A percentile compares a stretch with the other conserved stretches of the same genome.
Conservation (phyloP, 75 land plant genomes). For the Selaginella moellendorffii region DNA sequence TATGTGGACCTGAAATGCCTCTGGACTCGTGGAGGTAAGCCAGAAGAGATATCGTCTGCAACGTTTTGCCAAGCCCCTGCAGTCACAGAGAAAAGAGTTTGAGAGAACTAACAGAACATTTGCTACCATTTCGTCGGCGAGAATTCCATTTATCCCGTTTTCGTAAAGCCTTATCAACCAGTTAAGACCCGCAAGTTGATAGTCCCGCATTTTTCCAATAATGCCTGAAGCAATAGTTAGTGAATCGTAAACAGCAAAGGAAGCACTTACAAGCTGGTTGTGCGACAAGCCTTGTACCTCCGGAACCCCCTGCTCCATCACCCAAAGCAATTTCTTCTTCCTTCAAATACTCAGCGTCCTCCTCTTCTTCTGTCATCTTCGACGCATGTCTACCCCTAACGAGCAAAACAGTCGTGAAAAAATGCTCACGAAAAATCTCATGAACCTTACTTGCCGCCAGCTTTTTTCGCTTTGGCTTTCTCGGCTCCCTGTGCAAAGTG, state of each 20-base stretch:
- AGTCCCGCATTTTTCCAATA: slow-evolving; percentile 6
- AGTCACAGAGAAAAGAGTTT: not conserved
- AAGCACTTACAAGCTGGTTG: slow-evolving; percentile 6
- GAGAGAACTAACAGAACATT: not conserved
- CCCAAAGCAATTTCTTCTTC: slow-evolving; percentile 6
- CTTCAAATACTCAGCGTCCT: slow-evolving; percentile 4
- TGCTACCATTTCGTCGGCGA: slow-evolving; percentile 7
- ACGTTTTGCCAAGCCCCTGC: slow-evolving; percentile 8
- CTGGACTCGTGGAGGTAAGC: slow-evolving; percentile 6
- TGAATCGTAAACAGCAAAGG: not conserved
- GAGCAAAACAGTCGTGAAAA: too few relatives aligned
- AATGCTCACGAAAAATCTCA: too few relatives aligned
- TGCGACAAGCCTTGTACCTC: not conserved
- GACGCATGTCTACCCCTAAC: slow-evolving; percentile 6
- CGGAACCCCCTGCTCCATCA: not conserved
- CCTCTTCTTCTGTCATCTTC: slow-evolving; percentile 7
- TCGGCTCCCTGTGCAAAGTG: slow-evolving; percentile 7
- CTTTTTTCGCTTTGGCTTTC: not conserved
- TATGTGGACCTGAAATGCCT: slow-evolving; percentile 5
- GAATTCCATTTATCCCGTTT: slow-evolving; percentile 8
- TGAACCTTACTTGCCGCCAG: too few relatives aligned
- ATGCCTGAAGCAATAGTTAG: slow-evolving; percentile 3
- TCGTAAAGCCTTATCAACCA: slow-evolving; percentile 4
- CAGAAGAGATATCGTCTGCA: slow-evolving; percentile 6
- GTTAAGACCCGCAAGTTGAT: slow-evolving; percentile 6